Base-by-base conservation (phyloP, 2,329 filamentous ascomycete species). In the Fusarium begoniae region DNA sequence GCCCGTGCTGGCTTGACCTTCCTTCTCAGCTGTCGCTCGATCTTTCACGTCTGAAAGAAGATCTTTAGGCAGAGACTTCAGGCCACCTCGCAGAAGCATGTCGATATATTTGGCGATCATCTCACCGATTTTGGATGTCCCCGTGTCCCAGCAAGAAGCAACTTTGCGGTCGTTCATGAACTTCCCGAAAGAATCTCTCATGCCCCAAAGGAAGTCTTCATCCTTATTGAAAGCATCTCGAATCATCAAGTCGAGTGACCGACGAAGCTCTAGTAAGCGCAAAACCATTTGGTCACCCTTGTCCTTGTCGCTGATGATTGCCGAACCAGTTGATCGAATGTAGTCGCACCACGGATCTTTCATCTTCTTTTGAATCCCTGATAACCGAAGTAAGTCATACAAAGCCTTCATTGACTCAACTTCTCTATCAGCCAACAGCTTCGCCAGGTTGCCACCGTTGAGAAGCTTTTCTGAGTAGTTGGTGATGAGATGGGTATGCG, bases 81-180 rank as follows among this genome's bases (percentile, higher is more conserved):
- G 87, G 3, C 96, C 97, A 56, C 94, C 94, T 63, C 95, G 91
- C 38, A 99, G 88, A 26, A 99, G 87, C 84, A 93, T 88, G 82
- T 99, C 96, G 70, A 99, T 93, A 78, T 98, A 95, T 83, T 98
- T 98, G 37, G 96, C 97, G 76, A 98, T 97, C 95, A 98, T 98
- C 85, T 99, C 96, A 56, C 96, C 96, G 20, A 97, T 94, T 86
- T 97, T 98, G 24, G 95, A 94, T 63, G 95, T 97, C 63, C 95
- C 92, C 0, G 93, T 94, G 58, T 91, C 90, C 89, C 93, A 96
- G 9, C 90, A 91, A 9, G 90, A 86, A 13, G 90, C 88, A 3
- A 90, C 91, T 79, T 92, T 93, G 79, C 92, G 92, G 81, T 96
- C 94, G 81, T 99, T 99, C 87, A 99, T 98, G 77, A 98, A 98